Evolutionary conservation across 164 flowering plant genomes (phyloP), one percentile per base, ranked within the genome.

Genomic region (Sextonia rubra): DNA sequence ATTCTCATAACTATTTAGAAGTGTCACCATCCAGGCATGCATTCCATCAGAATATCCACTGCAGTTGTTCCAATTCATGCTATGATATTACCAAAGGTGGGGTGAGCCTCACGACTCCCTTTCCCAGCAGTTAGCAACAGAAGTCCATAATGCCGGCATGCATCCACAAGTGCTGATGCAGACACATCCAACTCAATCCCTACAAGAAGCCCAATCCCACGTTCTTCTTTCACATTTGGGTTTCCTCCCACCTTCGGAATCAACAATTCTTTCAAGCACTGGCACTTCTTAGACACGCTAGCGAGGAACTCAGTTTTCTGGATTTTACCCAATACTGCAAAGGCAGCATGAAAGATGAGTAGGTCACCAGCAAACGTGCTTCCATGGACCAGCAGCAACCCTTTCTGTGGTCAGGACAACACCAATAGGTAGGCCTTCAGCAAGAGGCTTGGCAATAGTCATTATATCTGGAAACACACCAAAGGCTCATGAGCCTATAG

Each of bases 391-490:
- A 24, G 86, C 69, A 58, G 93, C 88, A 64, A 94, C 94, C 83
- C 80, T 80, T 72, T 94, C 91, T 0, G 94, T 86, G 58, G 89
- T 80, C 47, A 94, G 71, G 2, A 78, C 91, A 44, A 90, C 97
- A 68, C 97, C 97, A 48, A 92, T 94, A n/a, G 98, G 97, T 47
- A 94, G 82, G 48, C 97, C 97, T 69, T 97, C 97, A 22, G 94
- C 98, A 25, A 94, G 90, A 77, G 98, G 96, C 78, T 94, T 94
- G 64, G 96, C 96, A 5, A 91, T 89, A 5, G 98, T 90, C 98
- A 94, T 91, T 49, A 93, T 89, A 73, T 93, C 98, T 0, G 98
- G 98, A 76, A 68, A 78, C 24, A 93, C 85, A 23, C 86, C 90
- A 73, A 81, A 89, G 2, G 86, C 85, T 93, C 98, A 30, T 93